Base-by-base conservation (phyloP, 164 flowering plant genomes). In the Nymphaea thermarum region DNA sequence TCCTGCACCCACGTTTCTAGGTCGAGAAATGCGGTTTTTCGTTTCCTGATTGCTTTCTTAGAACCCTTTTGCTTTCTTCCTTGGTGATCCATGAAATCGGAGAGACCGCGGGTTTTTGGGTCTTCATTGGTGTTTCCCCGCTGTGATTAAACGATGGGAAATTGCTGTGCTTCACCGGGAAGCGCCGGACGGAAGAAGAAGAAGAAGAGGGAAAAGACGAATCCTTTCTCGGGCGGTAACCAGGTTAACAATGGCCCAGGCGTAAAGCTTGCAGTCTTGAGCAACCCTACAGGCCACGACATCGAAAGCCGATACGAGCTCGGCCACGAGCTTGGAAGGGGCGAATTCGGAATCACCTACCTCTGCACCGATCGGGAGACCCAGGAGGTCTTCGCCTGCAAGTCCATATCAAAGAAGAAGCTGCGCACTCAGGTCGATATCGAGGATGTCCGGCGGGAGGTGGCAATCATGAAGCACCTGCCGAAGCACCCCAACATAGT, bases 361-460 rank as follows among this genome's bases (percentile, higher is more conserved):
- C 75, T 91, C 42, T 91, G 95, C 71, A 91, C 91, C 1, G 93
- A 87, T 72, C 83, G 75, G 73, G 42, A 65, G 10, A 68, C 81
- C 4, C 83, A 84, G 0, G 90, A 89, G 1, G 74, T 43, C 8
- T 77, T 68, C 53, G 97, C 97, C 1, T 91, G 97, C 72, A 91
- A 91, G 69, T 86, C 91, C 5, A 91, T 91, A 16, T 87, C 93
- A 43, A 91, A 91, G 81, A 88, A 87, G 80, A 91, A 91, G 81
- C 80, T 91, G 41, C 82, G 83, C 71, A 91, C 91, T 5, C 80
- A 85, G 2, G 84, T 88, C 17, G 94, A 90, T 72, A 82, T 90
- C 67, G 95, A 90, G 67, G 94, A 88, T 80, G 97, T 90, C 63
- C 80, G 91, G 76, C 83, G 94, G 62, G 97, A 90, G 69, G 97